Conservation (phyloP, 345 rosid genomes). For the Carallia brachiata region DNA sequence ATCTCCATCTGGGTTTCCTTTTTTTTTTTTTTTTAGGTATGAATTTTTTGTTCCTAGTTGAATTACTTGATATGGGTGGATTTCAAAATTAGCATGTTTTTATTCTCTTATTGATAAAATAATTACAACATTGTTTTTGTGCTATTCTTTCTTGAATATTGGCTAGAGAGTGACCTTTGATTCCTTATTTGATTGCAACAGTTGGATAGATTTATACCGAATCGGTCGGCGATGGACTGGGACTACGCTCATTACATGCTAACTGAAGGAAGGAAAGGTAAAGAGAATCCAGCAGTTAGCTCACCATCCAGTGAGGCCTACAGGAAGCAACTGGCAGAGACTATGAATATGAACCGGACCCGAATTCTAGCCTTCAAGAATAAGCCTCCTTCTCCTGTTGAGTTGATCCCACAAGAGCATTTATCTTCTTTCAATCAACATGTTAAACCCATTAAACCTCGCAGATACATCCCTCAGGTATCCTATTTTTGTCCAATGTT, state of each 20-base stretch:
- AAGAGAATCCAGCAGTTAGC: constrained; percentile 33
- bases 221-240: constrained; percentile 69
- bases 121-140: neutral
- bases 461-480: constrained; percentile 11
- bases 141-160: neutral
- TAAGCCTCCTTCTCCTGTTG: constrained; percentile 49
- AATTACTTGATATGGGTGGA: too few species aligned
- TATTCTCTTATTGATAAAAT: too few species aligned
- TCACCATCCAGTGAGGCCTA: constrained; percentile 68
- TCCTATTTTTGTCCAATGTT: neutral
- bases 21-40: too few species aligned
- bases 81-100: too few species aligned
- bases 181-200: constrained; percentile 13
- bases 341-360: constrained; percentile 53
- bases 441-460: neutral
- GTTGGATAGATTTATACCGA: constrained; percentile 78
- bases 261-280: constrained; percentile 47
- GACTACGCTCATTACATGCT: constrained; percentile 65
- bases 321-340: constrained; percentile 60
- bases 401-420: constrained; percentile 21
- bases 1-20: too few species aligned
- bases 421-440: constrained; percentile 7
- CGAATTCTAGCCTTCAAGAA: constrained; percentile 69
- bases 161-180: neutral
- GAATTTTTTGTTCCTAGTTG: too few species aligned